Conservation (phyloP, 1,139 yeast species). For the Zhuliangozyma parablackwelliae region DNA sequence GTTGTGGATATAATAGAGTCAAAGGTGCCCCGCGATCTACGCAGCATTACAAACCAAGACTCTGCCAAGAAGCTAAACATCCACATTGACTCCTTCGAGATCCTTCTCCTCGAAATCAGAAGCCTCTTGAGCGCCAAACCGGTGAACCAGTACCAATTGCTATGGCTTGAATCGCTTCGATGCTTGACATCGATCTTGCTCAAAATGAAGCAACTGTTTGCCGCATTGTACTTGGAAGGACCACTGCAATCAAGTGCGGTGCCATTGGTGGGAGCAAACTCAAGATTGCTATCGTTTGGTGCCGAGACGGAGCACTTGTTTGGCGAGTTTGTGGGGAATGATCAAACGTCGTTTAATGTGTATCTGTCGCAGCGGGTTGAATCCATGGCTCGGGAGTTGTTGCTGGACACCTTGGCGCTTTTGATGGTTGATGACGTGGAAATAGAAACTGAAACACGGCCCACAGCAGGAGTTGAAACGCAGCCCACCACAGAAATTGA, state of each 20-base stretch:
- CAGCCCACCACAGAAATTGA: conserved; percentile 6
- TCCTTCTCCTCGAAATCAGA: conserved; percentile 3
- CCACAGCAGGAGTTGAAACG: conserved; percentile 1
- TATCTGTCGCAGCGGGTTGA: background rate
- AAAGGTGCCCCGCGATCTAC: conserved; percentile 1
- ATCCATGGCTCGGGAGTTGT: background rate
- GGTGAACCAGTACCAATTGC: conserved; percentile 4
- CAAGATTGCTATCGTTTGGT: conserved; percentile 1
- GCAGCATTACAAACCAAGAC: background rate
- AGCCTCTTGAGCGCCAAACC: conserved; percentile 2
- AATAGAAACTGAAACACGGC: conserved; percentile 1
- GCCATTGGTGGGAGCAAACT: background rate
- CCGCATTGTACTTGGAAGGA: conserved; percentile 3
- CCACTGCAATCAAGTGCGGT: conserved; percentile 2
- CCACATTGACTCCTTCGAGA: conserved; percentile 4
- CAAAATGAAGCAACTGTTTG: conserved; percentile 3
- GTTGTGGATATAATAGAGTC: conserved; percentile 3
- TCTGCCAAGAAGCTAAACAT: conserved; percentile 1
- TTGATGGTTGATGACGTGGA: background rate
- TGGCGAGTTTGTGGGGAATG: background rate
- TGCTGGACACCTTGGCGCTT: conserved; percentile 1
- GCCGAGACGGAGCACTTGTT: conserved; percentile 1
- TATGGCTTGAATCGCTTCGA: conserved; percentile 9
- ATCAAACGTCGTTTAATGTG: background rate
- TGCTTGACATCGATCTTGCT: conserved; percentile 1